Evolutionary conservation across 176 grass and related monocot genomes (phyloP), one percentile per base, ranked within the genome.

Genomic region (Zizania latifolia): DNA sequence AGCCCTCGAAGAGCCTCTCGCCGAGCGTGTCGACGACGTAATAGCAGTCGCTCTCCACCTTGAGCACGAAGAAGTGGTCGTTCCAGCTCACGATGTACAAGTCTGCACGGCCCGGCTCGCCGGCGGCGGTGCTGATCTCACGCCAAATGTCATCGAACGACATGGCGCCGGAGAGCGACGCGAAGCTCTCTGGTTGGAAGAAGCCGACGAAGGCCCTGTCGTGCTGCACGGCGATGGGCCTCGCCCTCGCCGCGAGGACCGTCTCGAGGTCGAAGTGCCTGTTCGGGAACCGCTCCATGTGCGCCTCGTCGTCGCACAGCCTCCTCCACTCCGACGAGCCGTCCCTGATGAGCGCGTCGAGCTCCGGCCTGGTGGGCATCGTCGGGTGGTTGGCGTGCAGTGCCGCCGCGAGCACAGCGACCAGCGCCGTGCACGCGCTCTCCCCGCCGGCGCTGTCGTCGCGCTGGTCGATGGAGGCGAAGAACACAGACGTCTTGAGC

Each of bases 31-130:
- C 95, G 17, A 99, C 50, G 51, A 99, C 29, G 63, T 88, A 81
- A 78, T 89, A 99, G 48, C 84, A 86, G 79, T 92, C 78, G n/a
- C 21, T 34, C 65, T 92, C 89, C 19, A 84, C 68, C 89, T 94
- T 99, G 53, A 99, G 77, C 59, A 94, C 87, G 71, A 99, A 99
- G 82, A 99, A 99, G 83, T 99, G 96, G 71, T 99, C 96, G 79
- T 99, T 99, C 95, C 95, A 99, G 84, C 91, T 90, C 8, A 99
- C 84, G 34, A 99, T 88, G 66, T 92, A 99, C 48, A 99, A 86
- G 62, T 84, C 76, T 0, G 86, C 62, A 0, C 74, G 41, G 0
- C 73, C 77, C 2, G 78, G 62, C 21, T 44, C 34, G 21, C 72
- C 65, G 61, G 10, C 6, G 65, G 10, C 71, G 10, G n/a, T n/a